Evolutionary conservation across 441 rosid genomes (phyloP), one percentile per base, ranked within the genome.

Genomic region (Theobroma grandiflorum): DNA sequence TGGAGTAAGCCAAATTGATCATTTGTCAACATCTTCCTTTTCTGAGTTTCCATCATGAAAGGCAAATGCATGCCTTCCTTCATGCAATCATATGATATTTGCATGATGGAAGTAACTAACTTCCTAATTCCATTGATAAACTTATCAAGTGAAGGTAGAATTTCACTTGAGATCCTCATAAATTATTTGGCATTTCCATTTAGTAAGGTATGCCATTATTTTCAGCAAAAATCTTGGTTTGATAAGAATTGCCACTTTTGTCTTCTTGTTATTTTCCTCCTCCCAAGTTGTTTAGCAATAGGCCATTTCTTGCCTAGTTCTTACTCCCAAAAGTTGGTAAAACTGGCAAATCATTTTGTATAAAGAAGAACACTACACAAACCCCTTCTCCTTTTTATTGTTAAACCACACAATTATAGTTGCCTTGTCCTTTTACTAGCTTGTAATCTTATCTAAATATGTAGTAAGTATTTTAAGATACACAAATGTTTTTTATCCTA

Each of bases 1-100:
- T 72, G 43, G 62, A 58, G 72, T 80, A 84, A 26, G 83, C 86
- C 38, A 81, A 74, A 64, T 66, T 18, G 85, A 81, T 88, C 42
- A 2, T 59, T 47, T 79, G 79, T 87, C 88, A 65, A n/a, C 77
- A 42, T 83, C 78, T 22, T 26, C 59, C 33, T 38, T 71, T 16
- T 55, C 11, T 58, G 35, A 18, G 74, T 12, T 68, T 53, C 65
- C 70, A 62, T 52, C 64, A 74, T 75, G 58, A 64, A 38, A 79
- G 10, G 43, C 7, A 14, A 70, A 12, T 26, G 31, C 49, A 45
- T 45, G 49, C 49, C 50, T 50, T 11, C 61, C 15, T 71, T 52
- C 45, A 52, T 52, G 20, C 62, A 18, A 52, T 35, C 31, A 72
- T 72, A 26, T 26, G 31, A 26, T 26, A 26, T 26, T 26, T 26